Conservation (phyloP, 805 yeast species). For the Yamadazyma sp. region DNA sequence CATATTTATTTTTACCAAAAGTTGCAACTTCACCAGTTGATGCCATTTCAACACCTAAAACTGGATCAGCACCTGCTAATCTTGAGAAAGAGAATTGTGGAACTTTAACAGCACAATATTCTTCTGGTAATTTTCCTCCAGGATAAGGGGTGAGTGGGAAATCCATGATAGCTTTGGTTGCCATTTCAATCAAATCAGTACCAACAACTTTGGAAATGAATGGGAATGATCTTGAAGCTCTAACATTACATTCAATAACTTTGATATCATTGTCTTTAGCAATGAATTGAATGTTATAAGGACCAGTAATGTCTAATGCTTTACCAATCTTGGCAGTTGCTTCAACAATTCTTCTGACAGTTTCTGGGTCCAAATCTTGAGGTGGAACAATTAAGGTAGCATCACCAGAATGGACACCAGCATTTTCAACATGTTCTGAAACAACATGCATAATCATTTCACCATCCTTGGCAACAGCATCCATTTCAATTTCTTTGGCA, state of each 20-base stretch:
- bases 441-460: constrained; percentile 89
- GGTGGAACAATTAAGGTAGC: constrained; percentile 96
- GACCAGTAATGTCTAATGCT: constrained; percentile 96
- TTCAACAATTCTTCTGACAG: constrained; percentile 84
- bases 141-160: constrained; percentile 88
- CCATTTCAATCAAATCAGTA: constrained; percentile 89
- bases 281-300: constrained; percentile 97
- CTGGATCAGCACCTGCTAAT: constrained; percentile 99
- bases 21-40: constrained; percentile 99
- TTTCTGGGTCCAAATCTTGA: constrained; percentile 79
- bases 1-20: constrained; percentile 93
- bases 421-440: constrained; percentile 97
- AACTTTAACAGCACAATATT: constrained; percentile 81
- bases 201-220: constrained; percentile 97
- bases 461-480: constrained; percentile 92
- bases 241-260: constrained; percentile 97
- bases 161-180: constrained; percentile 85
- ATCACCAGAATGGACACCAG: constrained; percentile 99
- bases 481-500: constrained; percentile 96
- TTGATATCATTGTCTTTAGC: constrained; percentile 63
- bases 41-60: constrained; percentile 98
- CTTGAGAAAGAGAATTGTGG: constrained; percentile 99
- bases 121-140: constrained; percentile 80
- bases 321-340: constrained; percentile 93
- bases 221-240: constrained; percentile 99